Percentiles rank a stretch among this genome's conserved stretches.
These are phyloP conservation scores for Arthrobotrys sphaeroides DNA, from an alignment of 2,329 filamentous ascomycete species.

Conservation along the genomic window DNA sequence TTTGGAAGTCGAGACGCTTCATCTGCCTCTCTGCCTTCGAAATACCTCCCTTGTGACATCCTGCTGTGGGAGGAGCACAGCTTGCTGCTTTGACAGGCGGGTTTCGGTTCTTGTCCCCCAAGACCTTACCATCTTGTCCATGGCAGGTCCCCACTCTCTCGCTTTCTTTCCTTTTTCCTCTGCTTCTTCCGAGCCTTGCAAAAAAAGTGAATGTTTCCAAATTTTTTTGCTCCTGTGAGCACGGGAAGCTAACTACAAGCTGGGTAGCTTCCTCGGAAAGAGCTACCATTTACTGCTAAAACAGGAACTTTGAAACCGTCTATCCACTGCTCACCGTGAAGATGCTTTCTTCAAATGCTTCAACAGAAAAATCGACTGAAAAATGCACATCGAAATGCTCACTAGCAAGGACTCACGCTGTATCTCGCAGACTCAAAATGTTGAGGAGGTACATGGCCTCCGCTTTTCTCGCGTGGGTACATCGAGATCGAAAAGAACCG, in stretches of 20 bases:
- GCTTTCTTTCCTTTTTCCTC: background rate
- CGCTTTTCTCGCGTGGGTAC: conserved; percentile 50
- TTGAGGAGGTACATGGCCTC: conserved; percentile 44
- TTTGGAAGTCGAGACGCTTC: conserved; percentile 36
- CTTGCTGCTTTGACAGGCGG: conserved; percentile 53
- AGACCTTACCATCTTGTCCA: conserved; percentile 32
- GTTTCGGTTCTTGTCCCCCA: conserved; percentile 50
- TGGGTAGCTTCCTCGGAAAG: conserved; percentile 52
- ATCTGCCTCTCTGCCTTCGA: conserved; percentile 43
- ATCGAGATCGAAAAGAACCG: conserved; percentile 12
- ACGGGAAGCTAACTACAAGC: conserved; percentile 50
- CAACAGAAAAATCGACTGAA: conserved; percentile 39
- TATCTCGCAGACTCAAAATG: conserved; percentile 47
- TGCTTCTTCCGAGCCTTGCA: conserved; percentile 17
- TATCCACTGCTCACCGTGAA: conserved; percentile 15
- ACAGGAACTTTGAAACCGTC: conserved; percentile 42
- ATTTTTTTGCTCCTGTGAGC: conserved; percentile 52
- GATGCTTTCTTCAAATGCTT: conserved; percentile 40
- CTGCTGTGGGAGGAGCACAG: conserved; percentile 52
- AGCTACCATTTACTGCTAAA: conserved; percentile 53
- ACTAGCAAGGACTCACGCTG: conserved; percentile 45
- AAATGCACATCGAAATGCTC: conserved; percentile 35
- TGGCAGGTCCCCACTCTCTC: conserved; percentile 37
- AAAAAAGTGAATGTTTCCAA: conserved; percentile 51
- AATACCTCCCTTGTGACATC: conserved; percentile 54